Base-by-base conservation (phyloP, 2,329 filamentous ascomycete species). In the Chrysosporium keratinophilum region DNA sequence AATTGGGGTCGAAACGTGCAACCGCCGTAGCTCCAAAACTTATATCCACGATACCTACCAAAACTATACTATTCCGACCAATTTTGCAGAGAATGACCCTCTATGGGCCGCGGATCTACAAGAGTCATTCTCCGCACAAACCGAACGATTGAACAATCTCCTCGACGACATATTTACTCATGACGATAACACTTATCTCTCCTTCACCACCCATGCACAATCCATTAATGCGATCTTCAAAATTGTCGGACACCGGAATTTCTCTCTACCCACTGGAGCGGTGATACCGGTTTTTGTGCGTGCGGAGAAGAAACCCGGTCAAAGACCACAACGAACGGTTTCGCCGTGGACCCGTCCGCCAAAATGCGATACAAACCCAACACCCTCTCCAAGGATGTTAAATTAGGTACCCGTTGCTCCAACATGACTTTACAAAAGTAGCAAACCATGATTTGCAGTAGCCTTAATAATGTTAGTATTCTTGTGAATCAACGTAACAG, bases 1-100 rank as follows among this genome's bases (percentile, higher is more conserved):
- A 0, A 73, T 82, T 51, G 79, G 78, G 15, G 72, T 78, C 28
- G 80, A 83, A 63, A 83, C 80, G 0, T 84, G 81, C 63, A 79
- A 83, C 64, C 73, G 75, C 12, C 73, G 81, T 9, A 77, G 74
- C 39, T 69, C 65, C 56, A 73, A 70, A 55, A 68, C 74, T 0
- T 70, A 66, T 43, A 81, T 83, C 54, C 61, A 65, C 11, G 39
- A 62, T 1, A 68, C 71, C 45, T 81, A 77, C 59, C 78, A 79
- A 0, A 59, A 58, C 1, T 81, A 74, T 63, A 64, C 50, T 0
- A 73, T 83, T 58, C 80, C 83, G 60, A 60, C 64, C 2, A 74
- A 71, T 0, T 82, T 84, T 55, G 59, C 70, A 0, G 78, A 82
- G 58, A 59, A 73, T 0, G 81, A 83, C 61, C 68, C 71, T 12